Conservation (phyloP, 306 rosid genomes). For the Quercus agrifolia region DNA sequence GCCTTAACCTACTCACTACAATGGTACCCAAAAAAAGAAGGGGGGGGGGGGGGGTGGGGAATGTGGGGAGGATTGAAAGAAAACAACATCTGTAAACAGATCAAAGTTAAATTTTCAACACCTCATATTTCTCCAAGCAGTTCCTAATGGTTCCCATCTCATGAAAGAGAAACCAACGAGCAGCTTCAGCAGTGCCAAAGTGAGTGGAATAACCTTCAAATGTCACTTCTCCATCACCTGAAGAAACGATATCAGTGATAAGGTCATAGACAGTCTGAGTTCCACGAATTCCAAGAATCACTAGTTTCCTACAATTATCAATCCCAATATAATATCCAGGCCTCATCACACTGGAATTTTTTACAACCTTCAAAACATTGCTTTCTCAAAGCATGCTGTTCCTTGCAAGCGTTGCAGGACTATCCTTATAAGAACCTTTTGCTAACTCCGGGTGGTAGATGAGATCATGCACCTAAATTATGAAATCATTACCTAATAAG, state of each 20-base stretch:
- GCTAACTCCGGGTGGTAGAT: constrained; percentile 84
- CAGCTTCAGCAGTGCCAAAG: constrained; percentile 87
- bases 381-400: constrained; percentile 87
- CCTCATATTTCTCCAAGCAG: constrained; percentile 78
- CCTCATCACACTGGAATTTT: constrained; percentile 73
- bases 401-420: constrained; percentile 53
- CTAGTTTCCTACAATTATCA: constrained; percentile 70
- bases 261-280: constrained; percentile 88
- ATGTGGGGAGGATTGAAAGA: constrained; percentile 3
- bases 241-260: constrained; percentile 76
- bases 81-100: constrained; percentile 9
- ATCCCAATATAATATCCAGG: constrained; percentile 89
- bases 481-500: constrained; percentile 29
- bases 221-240: constrained; percentile 67
- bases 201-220: constrained; percentile 87
- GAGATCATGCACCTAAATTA: constrained; percentile 79
- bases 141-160: constrained; percentile 64
- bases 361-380: constrained; percentile 75
- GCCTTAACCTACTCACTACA: constrained; percentile 44
- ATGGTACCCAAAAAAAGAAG: constrained; percentile 6
- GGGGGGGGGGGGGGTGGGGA: no score
- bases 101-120: constrained; percentile 24
- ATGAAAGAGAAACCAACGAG: constrained; percentile 87
- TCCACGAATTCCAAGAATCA: constrained; percentile 81
- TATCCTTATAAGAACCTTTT: constrained; percentile 69